Conservation (phyloP, 2,329 filamentous ascomycete genomes). For the Diaporthe citrichinensis region DNA sequence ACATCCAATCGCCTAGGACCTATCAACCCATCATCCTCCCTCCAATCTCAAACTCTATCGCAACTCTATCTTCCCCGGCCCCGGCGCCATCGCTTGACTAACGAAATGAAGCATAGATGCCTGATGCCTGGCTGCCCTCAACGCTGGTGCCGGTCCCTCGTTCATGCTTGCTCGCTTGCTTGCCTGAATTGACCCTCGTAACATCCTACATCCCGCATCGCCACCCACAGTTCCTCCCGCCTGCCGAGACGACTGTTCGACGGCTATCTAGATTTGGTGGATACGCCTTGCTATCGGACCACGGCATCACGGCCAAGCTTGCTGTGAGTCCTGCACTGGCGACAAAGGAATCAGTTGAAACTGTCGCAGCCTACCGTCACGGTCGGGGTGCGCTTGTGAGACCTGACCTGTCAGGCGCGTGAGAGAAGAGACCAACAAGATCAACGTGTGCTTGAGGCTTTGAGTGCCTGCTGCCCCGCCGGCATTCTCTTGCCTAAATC, state of each 20-base stretch:
- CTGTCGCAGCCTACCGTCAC: background rate
- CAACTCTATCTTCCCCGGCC: slow-evolving; percentile 26
- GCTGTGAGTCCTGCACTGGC: background rate
- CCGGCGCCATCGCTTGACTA: slow-evolving; percentile 1
- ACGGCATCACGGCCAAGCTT: background rate
- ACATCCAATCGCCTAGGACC: slow-evolving; percentile 22
- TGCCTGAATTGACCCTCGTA: background rate
- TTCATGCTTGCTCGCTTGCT: slow-evolving; percentile 14
- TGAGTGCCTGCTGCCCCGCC: background rate
- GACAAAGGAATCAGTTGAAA: background rate
- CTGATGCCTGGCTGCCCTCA: background rate
- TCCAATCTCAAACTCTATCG: slow-evolving; percentile 33
- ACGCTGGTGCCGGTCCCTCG: background rate
- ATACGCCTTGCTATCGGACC: background rate
- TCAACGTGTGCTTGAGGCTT: background rate
- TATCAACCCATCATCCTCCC: slow-evolving; percentile 22
- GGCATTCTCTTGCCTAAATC: background rate
- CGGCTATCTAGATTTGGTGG: background rate
- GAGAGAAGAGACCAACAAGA: slow-evolving; percentile 1
- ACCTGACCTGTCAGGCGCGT: slow-evolving; percentile 46
- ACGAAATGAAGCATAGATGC: background rate
- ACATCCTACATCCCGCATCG: background rate
- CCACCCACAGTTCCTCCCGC: background rate
- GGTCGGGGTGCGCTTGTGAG: slow-evolving; percentile 38
- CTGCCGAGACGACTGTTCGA: slow-evolving; percentile 13